phyloP scores from a whole-genome alignment of 768 basidiomycete species.

The Termitomyces sp. region DNA sequence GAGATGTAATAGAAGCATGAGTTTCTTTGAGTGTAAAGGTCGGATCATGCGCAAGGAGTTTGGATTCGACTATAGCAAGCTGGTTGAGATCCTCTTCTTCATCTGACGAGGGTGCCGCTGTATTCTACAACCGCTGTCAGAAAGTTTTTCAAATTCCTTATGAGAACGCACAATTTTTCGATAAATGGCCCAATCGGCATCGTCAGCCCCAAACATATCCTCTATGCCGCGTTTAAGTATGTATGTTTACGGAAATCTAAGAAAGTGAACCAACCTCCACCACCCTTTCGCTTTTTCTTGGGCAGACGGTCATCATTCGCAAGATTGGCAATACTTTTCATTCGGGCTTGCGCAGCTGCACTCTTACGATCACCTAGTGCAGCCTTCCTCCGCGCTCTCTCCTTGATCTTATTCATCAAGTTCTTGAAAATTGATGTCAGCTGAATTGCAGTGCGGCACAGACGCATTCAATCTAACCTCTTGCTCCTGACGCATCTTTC shows the following conservation, averaged over 20 bases:
- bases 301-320: constrained; percentile 81
- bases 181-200: constrained; percentile 97
- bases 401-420: constrained; percentile 81
- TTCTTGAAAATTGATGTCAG: constrained; percentile 33
- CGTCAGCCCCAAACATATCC: constrained; percentile 90
- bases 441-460: background rate
- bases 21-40: constrained; percentile 79
- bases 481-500: constrained; percentile 70
- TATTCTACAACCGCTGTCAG: constrained; percentile 43
- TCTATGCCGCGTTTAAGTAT: constrained; percentile 38
- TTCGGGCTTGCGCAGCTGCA: constrained; percentile 89
- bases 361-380: constrained; percentile 90
- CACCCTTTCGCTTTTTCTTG: constrained; percentile 82
- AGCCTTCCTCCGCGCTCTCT: constrained; percentile 69
- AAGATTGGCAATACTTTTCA: constrained; percentile 92
- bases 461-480: constrained; percentile 41
- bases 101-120: constrained; percentile 66
- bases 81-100: constrained; percentile 85
- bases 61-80: constrained; percentile 70
- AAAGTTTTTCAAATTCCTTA: background rate
- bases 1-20: constrained; percentile 67
- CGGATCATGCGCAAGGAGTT: constrained; percentile 80
- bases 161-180: constrained; percentile 76
- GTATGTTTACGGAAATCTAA: constrained; percentile 2
- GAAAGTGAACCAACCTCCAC: constrained; percentile 51